A percentile compares a stretch with the other conserved stretches of the same genome.
phyloP scores from a whole-genome alignment of 148 eudicot genomes.

The Diospyros lotus region DNA sequence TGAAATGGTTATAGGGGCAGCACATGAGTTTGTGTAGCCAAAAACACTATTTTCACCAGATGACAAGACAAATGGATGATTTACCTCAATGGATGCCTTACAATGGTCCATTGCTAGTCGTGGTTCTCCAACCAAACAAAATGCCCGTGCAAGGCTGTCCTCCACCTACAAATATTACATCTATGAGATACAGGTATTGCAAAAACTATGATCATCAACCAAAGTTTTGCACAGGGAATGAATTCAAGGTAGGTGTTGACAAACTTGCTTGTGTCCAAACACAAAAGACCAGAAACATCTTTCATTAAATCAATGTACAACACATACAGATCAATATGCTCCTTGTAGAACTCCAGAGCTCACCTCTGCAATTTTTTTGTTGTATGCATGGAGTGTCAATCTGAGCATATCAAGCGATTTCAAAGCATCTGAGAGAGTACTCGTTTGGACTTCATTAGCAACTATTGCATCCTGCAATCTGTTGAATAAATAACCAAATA shows the following conservation, averaged over 20 bases:
- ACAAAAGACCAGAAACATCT: background rate
- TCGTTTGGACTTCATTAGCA: conserved; percentile 30
- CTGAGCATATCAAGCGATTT: conserved; percentile 44
- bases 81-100: conserved; percentile 62
- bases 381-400: conserved; percentile 59
- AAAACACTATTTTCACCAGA: background rate
- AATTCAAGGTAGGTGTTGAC: background rate
- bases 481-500: conserved; percentile 15
- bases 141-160: conserved; percentile 70
- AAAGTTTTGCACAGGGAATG: background rate
- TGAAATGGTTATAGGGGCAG: too few relatives aligned
- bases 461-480: conserved; percentile 54
- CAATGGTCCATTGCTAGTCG: conserved; percentile 61
- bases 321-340: background rate
- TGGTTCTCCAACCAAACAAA: conserved; percentile 57
- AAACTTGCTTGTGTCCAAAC: conserved; percentile 4
- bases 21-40: background rate
- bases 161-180: conserved; percentile 48
- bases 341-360: conserved; percentile 10
- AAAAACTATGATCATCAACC: background rate
- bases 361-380: conserved; percentile 87
- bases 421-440: conserved; percentile 42
- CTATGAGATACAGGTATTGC: background rate
- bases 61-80: background rate
- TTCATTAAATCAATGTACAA: background rate